phyloP scores from a whole-genome alignment of 164 flowering plant species.

The Vitis labrusca region DNA sequence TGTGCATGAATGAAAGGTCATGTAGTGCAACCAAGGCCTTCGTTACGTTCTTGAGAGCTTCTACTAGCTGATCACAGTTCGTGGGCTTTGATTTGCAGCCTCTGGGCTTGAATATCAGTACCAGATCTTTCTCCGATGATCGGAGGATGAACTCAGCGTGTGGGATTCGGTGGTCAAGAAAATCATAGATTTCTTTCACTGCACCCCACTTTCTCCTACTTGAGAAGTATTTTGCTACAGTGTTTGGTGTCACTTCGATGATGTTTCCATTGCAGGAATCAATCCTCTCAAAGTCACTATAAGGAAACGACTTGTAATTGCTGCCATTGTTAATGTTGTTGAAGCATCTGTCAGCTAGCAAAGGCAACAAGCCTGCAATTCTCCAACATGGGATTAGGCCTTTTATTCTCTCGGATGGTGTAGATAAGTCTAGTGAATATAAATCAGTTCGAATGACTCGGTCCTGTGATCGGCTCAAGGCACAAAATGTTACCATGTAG shows the following conservation, averaged over 20 bases:
- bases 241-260: slow-evolving; percentile 53
- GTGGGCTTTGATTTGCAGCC: slow-evolving; percentile 43
- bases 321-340: slow-evolving; percentile 12
- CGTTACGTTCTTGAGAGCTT: slow-evolving; percentile 57
- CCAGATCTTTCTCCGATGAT: slow-evolving; percentile 39
- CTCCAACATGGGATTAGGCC: slow-evolving; percentile 70
- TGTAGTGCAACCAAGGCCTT: slow-evolving; percentile 69
- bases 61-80: slow-evolving; percentile 46
- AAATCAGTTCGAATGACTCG: slow-evolving; percentile 60
- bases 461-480: slow-evolving; percentile 52
- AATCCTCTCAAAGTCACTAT: slow-evolving; percentile 59
- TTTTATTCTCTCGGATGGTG: slow-evolving; percentile 50
- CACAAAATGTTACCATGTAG: slow-evolving; percentile 58
- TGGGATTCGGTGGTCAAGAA: slow-evolving; percentile 55
- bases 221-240: slow-evolving; percentile 34
- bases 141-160: slow-evolving; percentile 42
- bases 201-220: slow-evolving; percentile 47
- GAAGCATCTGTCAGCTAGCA: slow-evolving; percentile 46
- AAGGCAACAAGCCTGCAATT: slow-evolving; percentile 45
- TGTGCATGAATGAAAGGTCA: slow-evolving; percentile 73
- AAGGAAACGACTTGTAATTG: slow-evolving; percentile 11
- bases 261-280: slow-evolving; percentile 42
- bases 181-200: slow-evolving; percentile 59
- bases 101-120: slow-evolving; percentile 55
- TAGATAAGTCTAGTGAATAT: slow-evolving; percentile 49